These are phyloP conservation scores for Salix arbutifolia DNA, from an alignment of 345 rosid genomes.

Conservation along the genomic window DNA sequence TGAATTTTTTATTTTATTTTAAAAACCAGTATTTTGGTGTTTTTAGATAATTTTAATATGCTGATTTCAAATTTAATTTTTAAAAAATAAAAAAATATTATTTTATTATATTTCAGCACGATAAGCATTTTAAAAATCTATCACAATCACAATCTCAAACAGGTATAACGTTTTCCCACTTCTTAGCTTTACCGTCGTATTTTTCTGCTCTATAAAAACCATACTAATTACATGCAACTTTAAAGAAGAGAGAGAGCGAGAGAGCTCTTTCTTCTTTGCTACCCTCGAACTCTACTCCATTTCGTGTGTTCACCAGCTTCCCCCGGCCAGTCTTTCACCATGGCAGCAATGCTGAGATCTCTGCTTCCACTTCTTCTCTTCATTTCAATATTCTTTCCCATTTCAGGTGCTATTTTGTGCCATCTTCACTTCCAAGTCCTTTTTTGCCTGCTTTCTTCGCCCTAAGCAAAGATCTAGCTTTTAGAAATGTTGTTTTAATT, in stretches of 20 bases:
- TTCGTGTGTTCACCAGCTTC: neutral
- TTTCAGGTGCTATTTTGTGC: slow-evolving; percentile 6
- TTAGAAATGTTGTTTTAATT: neutral
- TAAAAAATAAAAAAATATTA: no score
- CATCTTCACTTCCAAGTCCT: neutral
- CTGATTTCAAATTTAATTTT: no score
- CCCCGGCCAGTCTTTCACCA: neutral
- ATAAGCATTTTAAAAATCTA: no score
- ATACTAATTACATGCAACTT: neutral
- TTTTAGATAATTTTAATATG: no score
- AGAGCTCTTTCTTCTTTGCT: neutral
- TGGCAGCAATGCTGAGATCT: slow-evolving; percentile 23
- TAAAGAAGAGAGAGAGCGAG: neutral
- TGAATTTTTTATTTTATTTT: no score
- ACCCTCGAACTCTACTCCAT: neutral
- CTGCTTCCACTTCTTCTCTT: slow-evolving; percentile 8
- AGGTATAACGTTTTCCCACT: neutral
- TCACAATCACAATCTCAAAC: no score
- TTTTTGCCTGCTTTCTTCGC: neutral
- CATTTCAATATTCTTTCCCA: slow-evolving; percentile 34
- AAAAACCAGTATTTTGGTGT: no score
- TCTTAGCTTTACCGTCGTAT: neutral
- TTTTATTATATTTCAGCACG: no score
- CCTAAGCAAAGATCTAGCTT: neutral
- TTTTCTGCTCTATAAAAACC: neutral